These are phyloP conservation scores for Nemania bipapillata DNA, from an alignment of 2,329 filamentous ascomycete genomes.

Conservation along the genomic window DNA sequence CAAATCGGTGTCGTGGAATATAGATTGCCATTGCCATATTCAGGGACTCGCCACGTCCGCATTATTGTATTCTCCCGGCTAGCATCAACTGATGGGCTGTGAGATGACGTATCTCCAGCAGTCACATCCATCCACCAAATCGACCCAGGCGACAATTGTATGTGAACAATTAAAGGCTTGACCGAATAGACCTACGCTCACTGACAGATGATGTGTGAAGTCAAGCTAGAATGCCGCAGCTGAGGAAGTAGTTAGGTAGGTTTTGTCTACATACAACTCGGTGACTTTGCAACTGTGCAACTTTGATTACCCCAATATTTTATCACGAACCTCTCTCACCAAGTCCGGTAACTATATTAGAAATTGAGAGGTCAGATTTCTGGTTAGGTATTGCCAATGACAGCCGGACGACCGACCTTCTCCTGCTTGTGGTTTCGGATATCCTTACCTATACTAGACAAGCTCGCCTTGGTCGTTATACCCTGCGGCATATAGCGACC, in stretches of 20 bases:
- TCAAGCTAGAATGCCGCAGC: neutral
- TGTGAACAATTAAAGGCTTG: neutral
- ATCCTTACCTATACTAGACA: conserved; percentile 10
- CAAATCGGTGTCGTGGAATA: neutral
- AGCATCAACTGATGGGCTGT: conserved; percentile 11
- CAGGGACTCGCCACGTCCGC: neutral
- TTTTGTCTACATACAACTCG: too few relatives aligned
- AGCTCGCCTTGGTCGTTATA: neutral
- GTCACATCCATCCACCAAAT: neutral
- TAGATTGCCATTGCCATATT: neutral
- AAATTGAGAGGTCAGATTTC: neutral
- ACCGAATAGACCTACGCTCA: neutral
- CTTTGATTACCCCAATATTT: neutral
- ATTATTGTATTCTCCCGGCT: neutral
- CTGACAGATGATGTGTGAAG: neutral
- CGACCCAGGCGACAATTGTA: neutral
- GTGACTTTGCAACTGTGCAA: too few relatives aligned
- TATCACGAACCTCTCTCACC: neutral
- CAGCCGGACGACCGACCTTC: neutral
- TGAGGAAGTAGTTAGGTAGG: neutral
- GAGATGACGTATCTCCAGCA: conserved; percentile 30
- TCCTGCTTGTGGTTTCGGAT: neutral
- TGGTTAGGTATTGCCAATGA: neutral
- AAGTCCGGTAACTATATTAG: too few relatives aligned
- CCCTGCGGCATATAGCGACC: conserved; percentile 3